Percentiles rank a stretch among this genome's conserved stretches.
phyloP scores from a whole-genome alignment of 331 rosid species.

The Malus hybrid region DNA sequence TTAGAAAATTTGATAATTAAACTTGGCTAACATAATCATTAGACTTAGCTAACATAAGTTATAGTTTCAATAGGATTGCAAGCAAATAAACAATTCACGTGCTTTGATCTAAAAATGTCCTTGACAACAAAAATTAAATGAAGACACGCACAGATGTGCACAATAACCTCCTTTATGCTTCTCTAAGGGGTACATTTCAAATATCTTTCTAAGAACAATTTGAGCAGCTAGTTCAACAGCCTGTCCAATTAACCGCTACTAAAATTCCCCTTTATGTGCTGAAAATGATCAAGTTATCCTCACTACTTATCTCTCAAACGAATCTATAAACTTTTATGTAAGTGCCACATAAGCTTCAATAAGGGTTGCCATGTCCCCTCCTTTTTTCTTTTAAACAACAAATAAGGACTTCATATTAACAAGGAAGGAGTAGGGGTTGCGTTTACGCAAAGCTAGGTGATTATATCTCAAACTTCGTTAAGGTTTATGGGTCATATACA shows the following conservation, averaged over 20 bases:
- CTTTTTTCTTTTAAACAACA: background rate
- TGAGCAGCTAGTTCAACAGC: background rate
- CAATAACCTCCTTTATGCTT: background rate
- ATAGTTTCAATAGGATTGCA: background rate
- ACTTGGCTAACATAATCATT: background rate
- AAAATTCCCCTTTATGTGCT: background rate
- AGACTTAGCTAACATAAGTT: background rate
- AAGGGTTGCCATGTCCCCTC: background rate
- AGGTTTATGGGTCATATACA: background rate
- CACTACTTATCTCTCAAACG: background rate
- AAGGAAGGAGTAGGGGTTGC: background rate
- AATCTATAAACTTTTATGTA: too few species aligned
- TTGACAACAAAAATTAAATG: background rate
- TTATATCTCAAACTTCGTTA: background rate
- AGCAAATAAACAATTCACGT: background rate
- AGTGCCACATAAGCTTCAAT: background rate
- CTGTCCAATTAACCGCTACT: background rate
- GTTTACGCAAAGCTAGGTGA: background rate
- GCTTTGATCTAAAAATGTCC: background rate
- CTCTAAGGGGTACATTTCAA: background rate
- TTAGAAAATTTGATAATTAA: background rate
- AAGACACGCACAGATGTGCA: background rate
- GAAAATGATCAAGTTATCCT: background rate
- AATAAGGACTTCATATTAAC: too few species aligned
- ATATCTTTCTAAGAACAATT: background rate